Percentiles rank a stretch among this genome's conserved stretches.
Conservation (phyloP, 306 rosid species). For the Trichosanthes cucumerina region DNA sequence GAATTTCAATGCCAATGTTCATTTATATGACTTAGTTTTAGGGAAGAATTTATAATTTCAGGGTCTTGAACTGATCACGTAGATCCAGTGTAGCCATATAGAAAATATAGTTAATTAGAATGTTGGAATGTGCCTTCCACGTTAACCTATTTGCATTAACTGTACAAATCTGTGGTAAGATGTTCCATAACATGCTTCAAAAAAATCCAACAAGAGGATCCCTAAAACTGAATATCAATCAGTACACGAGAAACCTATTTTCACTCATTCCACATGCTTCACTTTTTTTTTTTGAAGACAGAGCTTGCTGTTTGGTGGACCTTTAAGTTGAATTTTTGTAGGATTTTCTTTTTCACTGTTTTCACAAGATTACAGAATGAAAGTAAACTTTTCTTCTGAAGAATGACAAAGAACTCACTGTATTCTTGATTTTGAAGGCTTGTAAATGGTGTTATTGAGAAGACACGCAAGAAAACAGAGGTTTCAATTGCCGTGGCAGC, state of each 20-base stretch:
- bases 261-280: background rate
- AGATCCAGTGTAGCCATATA: background rate
- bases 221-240: no score
- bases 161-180: background rate
- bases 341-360: background rate
- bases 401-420: background rate
- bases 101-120: background rate
- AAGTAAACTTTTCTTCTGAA: background rate
- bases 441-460: constrained; percentile 82
- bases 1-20: background rate
- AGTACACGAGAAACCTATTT: no score
- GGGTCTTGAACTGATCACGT: background rate
- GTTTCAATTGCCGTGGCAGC: constrained; percentile 70
- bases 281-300: background rate
- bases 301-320: background rate
- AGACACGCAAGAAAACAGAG: constrained; percentile 58
- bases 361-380: background rate
- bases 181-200: background rate
- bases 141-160: background rate
- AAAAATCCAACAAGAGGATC: no score
- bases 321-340: background rate
- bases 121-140: background rate
- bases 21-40: background rate
- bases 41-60: background rate
- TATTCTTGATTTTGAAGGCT: constrained; percentile 41